A percentile compares a stretch with the other conserved stretches of the same genome.
Evolutionary conservation across 2,329 filamentous ascomycete genomes (phyloP).

Genomic region (Trichoderma sp.): DNA sequence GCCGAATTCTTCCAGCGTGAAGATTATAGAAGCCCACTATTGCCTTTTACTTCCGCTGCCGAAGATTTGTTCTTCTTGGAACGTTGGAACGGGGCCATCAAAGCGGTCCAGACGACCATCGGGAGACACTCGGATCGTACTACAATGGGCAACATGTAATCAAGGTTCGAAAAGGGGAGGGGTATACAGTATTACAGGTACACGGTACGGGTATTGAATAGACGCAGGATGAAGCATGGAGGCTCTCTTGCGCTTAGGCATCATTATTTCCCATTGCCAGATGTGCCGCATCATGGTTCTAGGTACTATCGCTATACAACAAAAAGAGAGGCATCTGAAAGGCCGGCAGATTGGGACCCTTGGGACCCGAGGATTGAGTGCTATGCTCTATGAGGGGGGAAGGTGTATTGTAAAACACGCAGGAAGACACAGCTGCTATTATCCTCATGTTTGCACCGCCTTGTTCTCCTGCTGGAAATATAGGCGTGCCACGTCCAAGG

Average conservation of each 20-base stretch:
- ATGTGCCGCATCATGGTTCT: neutral
- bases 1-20: neutral
- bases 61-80: neutral
- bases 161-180: too few species aligned
- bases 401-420: too few species aligned
- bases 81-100: neutral
- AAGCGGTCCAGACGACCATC: neutral
- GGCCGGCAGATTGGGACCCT: neutral
- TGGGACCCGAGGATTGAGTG: neutral
- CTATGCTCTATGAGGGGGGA: neutral
- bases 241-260: neutral
- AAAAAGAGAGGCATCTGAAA: neutral
- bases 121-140: too few species aligned
- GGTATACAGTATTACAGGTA: neutral
- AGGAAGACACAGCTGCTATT: too few species aligned
- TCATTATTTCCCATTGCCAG: neutral
- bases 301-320: neutral
- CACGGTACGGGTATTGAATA: neutral
- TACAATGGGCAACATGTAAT: too few species aligned
- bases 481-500: constrained; percentile 15
- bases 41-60: neutral
- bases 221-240: neutral
- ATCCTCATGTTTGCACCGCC: neutral
- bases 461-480: constrained; percentile 18
- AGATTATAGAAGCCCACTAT: neutral